phyloP scores from a whole-genome alignment of 768 basidiomycete genomes.

The Leucocoprinus leucothites region DNA sequence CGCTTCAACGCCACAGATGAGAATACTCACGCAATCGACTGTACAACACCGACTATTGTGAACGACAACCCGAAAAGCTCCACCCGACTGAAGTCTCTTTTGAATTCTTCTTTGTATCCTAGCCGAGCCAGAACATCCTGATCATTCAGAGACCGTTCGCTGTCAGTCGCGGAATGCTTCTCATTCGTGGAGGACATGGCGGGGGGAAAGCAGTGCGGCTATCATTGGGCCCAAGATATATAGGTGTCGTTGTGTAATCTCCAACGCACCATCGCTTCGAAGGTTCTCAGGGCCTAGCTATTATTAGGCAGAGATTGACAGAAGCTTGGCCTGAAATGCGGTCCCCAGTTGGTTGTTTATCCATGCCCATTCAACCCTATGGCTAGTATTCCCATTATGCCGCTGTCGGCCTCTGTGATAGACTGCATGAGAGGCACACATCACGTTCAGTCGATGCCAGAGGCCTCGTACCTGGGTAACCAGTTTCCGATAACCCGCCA shows the following conservation, averaged over 20 bases:
- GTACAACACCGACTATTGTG: constrained; percentile 63
- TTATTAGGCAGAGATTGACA: neutral
- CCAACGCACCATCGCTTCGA: neutral
- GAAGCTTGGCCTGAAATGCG: no score
- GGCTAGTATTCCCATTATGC: no score
- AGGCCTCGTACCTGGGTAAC: no score
- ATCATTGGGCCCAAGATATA: neutral
- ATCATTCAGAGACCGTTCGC: constrained; percentile 18
- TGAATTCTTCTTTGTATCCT: constrained; percentile 52
- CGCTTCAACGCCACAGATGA: neutral
- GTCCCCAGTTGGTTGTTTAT: no score
- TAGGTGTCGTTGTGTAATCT: neutral
- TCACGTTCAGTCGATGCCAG: no score
- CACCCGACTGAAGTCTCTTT: constrained; percentile 46
- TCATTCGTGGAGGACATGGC: neutral
- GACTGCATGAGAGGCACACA: no score
- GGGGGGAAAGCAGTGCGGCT: neutral
- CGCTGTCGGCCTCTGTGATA: no score
- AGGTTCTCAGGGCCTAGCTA: neutral
- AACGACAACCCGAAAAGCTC: constrained; percentile 71
- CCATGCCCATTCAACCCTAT: no score
- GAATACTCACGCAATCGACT: constrained; percentile 51
- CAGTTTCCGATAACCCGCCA: no score
- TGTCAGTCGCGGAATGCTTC: constrained; percentile 2
- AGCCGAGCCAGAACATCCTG: constrained; percentile 34